Base-by-base conservation (phyloP, 305 asterid genomes). In the Plantago lanceolata region DNA sequence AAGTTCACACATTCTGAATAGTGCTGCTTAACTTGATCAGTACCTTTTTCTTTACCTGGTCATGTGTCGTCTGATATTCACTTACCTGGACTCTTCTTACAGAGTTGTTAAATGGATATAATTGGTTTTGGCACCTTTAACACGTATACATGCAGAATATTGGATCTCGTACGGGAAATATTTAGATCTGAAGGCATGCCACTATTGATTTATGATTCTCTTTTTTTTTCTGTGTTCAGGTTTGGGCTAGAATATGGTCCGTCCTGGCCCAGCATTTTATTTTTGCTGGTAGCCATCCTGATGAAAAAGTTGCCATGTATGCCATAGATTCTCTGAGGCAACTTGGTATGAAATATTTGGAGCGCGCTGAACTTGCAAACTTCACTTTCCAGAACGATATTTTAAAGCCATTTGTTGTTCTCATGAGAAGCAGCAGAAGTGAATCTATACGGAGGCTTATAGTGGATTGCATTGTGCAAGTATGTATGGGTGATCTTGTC, bases 241-340 rank as follows among this genome's bases (percentile, higher is more conserved):
- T 94, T 45, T 94, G 99, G 99, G 96, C 99, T 66, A 83, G 96
- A 85, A 94, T 94, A 82, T 94, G 99, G 99, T 86, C 96, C 40
- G 95, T 94, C 74, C 80, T 94, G 78, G 88, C 99, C 65, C 85
- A 78, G 77, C 99, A 94, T 85, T 94, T 94, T 73, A 88, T 94
- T 64, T 90, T 82, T 78, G 97, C 99, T 68, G 99, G 99, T 76
- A 94, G 99, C 77, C 97, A 94, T 74, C 95, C 85, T 71, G 97
- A 94, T 81, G 99, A 94, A 83, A 94, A 86, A 85, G 96, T 94
- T 75, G 99, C 99, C 37, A 90, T 88, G 99, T 94, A 90, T 80
- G 97, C 97, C 79, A 94, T 94, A 75, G 99, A 94, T 85, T 94
- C 99, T 71, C 86, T 94, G 72, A 76, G 96, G 63, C 99, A 94